Evolutionary conservation across 192 early-diverging fungal species (phyloP).

Genomic region (Podila clonocystis): DNA sequence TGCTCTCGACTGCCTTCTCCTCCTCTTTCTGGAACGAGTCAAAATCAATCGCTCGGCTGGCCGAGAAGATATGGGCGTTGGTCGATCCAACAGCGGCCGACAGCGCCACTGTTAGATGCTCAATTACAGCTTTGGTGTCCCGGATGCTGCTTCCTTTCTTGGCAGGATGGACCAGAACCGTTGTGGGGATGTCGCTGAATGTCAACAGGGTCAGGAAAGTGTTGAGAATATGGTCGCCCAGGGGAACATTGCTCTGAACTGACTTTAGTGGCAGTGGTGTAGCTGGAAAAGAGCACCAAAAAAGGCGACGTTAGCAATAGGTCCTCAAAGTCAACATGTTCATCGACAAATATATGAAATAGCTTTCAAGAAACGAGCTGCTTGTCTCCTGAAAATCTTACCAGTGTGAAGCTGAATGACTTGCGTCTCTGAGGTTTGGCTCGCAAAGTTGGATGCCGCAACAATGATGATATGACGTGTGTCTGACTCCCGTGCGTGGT

Average conservation of each 20-base stretch:
- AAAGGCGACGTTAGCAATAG: no score
- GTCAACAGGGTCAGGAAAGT: conserved; percentile 23
- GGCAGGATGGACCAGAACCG: conserved; percentile 28
- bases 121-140: conserved; percentile 20
- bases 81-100: conserved; percentile 1
- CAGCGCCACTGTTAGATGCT: conserved; percentile 13
- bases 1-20: conserved; percentile 13
- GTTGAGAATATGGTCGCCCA: conserved; percentile 41
- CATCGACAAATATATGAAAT: neutral
- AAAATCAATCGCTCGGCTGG: conserved; percentile 14
- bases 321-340: neutral
- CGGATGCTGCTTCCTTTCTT: conserved; percentile 26
- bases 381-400: neutral
- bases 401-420: conserved; percentile 14
- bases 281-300: neutral
- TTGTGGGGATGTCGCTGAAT: conserved; percentile 24
- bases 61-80: conserved; percentile 8
- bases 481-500: conserved; percentile 20
- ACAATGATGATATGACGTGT: conserved; percentile 28
- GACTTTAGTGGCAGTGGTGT: neutral
- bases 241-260: conserved; percentile 12
- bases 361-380: neutral
- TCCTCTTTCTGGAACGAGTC: neutral
- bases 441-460: conserved; percentile 22
- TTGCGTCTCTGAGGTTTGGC: conserved; percentile 9